A percentile compares a stretch with the other conserved stretches of the same genome.
These are phyloP conservation scores for Dactylonectria estremocensis DNA, from an alignment of 2,329 filamentous ascomycete species.

Conservation along the genomic window DNA sequence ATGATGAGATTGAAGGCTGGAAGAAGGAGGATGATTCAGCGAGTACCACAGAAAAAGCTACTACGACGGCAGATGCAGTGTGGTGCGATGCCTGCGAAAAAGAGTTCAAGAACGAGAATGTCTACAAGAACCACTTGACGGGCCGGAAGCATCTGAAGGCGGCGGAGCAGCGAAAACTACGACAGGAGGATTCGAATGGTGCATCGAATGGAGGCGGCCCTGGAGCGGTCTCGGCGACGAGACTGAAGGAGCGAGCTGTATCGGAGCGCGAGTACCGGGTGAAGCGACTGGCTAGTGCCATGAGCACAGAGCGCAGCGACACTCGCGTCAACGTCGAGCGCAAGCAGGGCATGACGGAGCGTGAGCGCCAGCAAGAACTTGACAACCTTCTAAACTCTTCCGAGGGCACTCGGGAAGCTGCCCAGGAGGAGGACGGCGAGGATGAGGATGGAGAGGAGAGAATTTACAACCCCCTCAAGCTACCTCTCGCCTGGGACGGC, in stretches of 20 bases:
- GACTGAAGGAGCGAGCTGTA: conserved; percentile 89
- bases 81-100: conserved; percentile 96
- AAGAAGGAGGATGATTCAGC: conserved; percentile 66
- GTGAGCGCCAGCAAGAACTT: conserved; percentile 93
- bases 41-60: conserved; percentile 46
- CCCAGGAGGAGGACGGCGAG: conserved; percentile 75
- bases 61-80: conserved; percentile 72
- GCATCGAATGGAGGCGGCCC: conserved; percentile 46
- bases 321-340: conserved; percentile 96
- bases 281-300: conserved; percentile 82
- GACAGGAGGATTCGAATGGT: conserved; percentile 57
- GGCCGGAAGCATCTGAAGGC: conserved; percentile 96
- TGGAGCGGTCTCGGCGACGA: conserved; percentile 58
- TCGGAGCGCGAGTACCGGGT: conserved; percentile 91
- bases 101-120: conserved; percentile 95
- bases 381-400: conserved; percentile 80
- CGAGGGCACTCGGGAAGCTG: conserved; percentile 52
- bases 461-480: conserved; percentile 96
- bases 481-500: conserved; percentile 97
- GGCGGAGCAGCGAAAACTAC: conserved; percentile 74
- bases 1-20: conserved; percentile 87
- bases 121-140: conserved; percentile 89
- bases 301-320: conserved; percentile 90
- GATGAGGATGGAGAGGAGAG: conserved; percentile 86
- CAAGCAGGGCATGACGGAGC: conserved; percentile 97